These are phyloP conservation scores for Coemansia erecta DNA, from an alignment of 192 early-diverging fungal genomes.

Conservation along the genomic window DNA sequence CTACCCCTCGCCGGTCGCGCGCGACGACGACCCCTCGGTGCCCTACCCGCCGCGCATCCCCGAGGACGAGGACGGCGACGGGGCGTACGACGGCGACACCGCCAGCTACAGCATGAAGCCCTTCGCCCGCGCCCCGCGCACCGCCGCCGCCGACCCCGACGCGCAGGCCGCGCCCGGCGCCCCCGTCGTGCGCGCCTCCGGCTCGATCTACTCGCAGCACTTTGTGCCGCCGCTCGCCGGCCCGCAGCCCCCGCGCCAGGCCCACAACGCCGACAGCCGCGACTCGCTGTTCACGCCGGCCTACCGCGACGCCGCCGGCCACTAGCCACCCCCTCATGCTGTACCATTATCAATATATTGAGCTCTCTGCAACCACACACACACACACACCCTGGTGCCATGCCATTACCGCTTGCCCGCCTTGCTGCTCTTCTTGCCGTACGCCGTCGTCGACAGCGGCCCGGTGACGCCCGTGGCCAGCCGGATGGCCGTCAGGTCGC, in stretches of 20 bases:
- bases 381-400: too few relatives aligned
- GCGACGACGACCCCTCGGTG: constrained; percentile 14
- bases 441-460: constrained; percentile 17
- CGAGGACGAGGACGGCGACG: constrained; percentile 15
- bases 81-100: neutral
- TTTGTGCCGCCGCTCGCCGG: constrained; percentile 8
- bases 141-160: neutral
- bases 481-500: constrained; percentile 39
- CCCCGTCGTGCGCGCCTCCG: constrained; percentile 5
- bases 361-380: neutral
- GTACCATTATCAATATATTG: neutral
- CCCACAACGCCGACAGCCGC: constrained; percentile 12
- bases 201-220: constrained; percentile 23
- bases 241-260: constrained; percentile 11
- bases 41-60: constrained; percentile 51
- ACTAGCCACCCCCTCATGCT: too few relatives aligned
- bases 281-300: constrained; percentile 14
- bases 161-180: constrained; percentile 1
- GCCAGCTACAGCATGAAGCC: constrained; percentile 15
- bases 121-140: constrained; percentile 1
- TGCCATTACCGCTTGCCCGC: constrained; percentile 24
- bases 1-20: constrained; percentile 54
- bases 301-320: neutral
- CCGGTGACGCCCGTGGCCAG: constrained; percentile 48
- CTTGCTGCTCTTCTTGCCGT: constrained; percentile 47